Base-by-base conservation (phyloP, 163 green algal genomes). In the Chlamydomonas reinhardtii region DNA sequence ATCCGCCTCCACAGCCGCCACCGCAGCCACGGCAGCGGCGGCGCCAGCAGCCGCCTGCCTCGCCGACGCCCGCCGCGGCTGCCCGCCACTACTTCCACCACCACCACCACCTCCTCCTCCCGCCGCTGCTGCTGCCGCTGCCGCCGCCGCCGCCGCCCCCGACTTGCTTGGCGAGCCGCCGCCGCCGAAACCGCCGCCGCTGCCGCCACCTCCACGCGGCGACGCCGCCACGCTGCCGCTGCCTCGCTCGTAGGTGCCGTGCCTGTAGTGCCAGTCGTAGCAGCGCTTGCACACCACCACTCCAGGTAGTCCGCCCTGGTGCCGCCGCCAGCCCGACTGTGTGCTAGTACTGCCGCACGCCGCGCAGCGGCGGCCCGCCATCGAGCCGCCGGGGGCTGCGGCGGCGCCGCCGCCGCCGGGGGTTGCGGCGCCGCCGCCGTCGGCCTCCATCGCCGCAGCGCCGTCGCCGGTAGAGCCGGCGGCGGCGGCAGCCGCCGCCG, bases 221-320 rank as follows among this genome's bases (percentile, higher is more conserved):
- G 72, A 29, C 39, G 39, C 8, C 31, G 52, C 73, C 25, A 31
- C 43, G 27, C 25, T 43, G 29, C 56, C 59, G 59, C 74, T 25
- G 34, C 17, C n/a, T n/a, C 66, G 52, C 0, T 84, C 77, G 52
- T 84, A 84, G 31, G 77, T 84, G 65, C 77, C 77, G 43, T 84
- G 77, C 35, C 77, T 43, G 77, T 84, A 84, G 66, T 75, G 39
- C 77, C 77, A 84, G 66, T 84, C 77, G 68, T 84, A 84, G 65
- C 77, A 84, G 65, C 77, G 77, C 65, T 84, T 84, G 77, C 77
- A 84, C 65, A 84, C 77, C 9, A 84, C 76, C 64, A 54, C 43
- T 3, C 76, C 76, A 0, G 73, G 17, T n/a, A 65, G 59, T 39
- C 64, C 64, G 39, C 64, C 76, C 64, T 84, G 64, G 76, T 84